Conservation (phyloP, 2,329 filamentous ascomycete species). For the Aspergillus calidoustus region DNA sequence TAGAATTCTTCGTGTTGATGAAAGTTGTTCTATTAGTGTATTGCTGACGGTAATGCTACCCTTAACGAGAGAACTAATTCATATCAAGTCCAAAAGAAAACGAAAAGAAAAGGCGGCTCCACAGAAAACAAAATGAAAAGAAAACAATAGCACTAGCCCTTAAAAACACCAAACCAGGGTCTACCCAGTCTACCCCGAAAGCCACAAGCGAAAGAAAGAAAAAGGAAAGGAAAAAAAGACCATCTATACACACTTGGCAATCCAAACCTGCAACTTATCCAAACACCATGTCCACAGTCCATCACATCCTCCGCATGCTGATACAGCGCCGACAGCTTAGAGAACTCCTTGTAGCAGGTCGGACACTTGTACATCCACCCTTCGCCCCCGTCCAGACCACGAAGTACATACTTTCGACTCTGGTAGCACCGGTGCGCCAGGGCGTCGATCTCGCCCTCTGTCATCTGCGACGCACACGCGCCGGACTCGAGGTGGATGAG, state of each 20-base stretch:
- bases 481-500: not conserved
- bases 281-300: not conserved
- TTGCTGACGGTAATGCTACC: too few species aligned
- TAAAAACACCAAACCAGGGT: too few species aligned
- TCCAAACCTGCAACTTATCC: not conserved
- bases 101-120: too few species aligned
- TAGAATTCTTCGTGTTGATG: too few species aligned
- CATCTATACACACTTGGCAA: not conserved
- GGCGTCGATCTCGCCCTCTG: not conserved
- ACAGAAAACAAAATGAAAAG: too few species aligned
- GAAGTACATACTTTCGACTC: not conserved
- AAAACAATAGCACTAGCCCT: too few species aligned
- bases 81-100: too few species aligned
- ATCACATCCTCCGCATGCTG: slow-evolving; percentile 1
- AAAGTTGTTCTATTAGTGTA: too few species aligned
- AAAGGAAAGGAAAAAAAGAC: not conserved
- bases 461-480: not conserved
- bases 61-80: too few species aligned
- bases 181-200: too few species aligned
- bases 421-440: slow-evolving; percentile 4
- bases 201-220: not conserved
- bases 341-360: not conserved
- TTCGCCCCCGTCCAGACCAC: not conserved
- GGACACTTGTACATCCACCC: not conserved
- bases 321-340: slow-evolving; percentile 4